phyloP scores from a whole-genome alignment of 805 yeast species.

The Lachancea fermentati region DNA sequence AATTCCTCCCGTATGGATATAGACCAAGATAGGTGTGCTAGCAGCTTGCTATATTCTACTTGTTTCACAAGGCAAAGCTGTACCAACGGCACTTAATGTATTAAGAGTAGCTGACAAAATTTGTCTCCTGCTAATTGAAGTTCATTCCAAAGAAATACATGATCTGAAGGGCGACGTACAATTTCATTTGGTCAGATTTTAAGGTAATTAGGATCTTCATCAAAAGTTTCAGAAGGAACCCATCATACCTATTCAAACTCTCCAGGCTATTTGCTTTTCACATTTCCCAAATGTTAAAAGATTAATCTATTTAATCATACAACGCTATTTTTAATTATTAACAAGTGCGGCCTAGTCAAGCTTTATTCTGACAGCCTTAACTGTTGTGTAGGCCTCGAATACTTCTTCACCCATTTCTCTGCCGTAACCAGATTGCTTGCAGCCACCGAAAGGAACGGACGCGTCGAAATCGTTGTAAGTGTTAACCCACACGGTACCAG shows the following conservation, averaged over 20 bases:
- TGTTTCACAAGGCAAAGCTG: neutral
- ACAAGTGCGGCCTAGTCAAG: conserved; percentile 14
- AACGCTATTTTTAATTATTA: too few relatives aligned
- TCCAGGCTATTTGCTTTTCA: too few relatives aligned
- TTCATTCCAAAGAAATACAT: too few relatives aligned
- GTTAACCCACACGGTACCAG: conserved; percentile 79
- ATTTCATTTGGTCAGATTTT: too few relatives aligned
- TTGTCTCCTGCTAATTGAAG: too few relatives aligned
- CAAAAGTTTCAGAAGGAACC: too few relatives aligned
- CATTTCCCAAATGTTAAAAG: too few relatives aligned
- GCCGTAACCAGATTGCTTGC: conserved; percentile 75
- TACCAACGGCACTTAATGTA: conserved; percentile 2
- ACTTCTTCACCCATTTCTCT: conserved; percentile 83
- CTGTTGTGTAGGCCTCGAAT: conserved; percentile 68
- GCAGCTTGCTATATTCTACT: conserved; percentile 3
- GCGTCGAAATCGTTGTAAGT: conserved; percentile 75
- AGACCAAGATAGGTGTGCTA: conserved; percentile 17
- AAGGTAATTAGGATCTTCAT: too few relatives aligned
- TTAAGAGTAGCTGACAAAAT: too few relatives aligned
- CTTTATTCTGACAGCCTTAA: conserved; percentile 65
- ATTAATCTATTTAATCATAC: too few relatives aligned
- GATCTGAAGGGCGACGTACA: too few relatives aligned
- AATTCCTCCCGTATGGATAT: conserved; percentile 28
- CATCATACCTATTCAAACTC: too few relatives aligned
- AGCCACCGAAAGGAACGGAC: conserved; percentile 78